These are phyloP conservation scores for Thalia dealbata DNA, from an alignment of 176 grass and related monocot genomes.

Conservation along the genomic window DNA sequence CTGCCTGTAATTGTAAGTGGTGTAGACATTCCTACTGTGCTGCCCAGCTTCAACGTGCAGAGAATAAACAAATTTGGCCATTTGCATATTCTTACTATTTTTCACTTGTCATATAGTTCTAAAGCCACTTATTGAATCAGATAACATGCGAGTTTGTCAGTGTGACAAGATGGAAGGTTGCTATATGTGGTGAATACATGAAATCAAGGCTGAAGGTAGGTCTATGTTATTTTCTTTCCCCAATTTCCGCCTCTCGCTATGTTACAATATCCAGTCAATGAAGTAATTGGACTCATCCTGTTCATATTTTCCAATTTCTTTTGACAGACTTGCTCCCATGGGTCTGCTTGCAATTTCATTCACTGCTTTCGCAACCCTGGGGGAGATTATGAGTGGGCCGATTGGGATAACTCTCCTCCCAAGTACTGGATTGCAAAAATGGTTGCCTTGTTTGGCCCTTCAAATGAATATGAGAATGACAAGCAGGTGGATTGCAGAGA, in stretches of 20 bases:
- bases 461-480: slow-evolving; percentile 33
- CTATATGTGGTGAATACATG: slow-evolving; percentile 97
- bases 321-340: slow-evolving; percentile 78
- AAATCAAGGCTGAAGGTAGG: slow-evolving; percentile 86
- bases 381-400: slow-evolving; percentile 96
- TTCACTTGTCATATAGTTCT: neutral
- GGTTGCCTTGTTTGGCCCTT: slow-evolving; percentile 69
- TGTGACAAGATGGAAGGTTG: slow-evolving; percentile 86
- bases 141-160: slow-evolving; percentile 80
- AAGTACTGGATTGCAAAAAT: slow-evolving; percentile 86
- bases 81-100: neutral
- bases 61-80: neutral
- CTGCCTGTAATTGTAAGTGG: neutral
- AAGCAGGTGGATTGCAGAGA: slow-evolving; percentile 27
- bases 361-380: slow-evolving; percentile 93
- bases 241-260: neutral
- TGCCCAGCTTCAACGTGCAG: neutral
- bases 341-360: slow-evolving; percentile 84
- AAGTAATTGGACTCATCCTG: neutral
- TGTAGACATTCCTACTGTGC: neutral
- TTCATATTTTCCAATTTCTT: slow-evolving; percentile 15
- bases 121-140: slow-evolving; percentile 26
- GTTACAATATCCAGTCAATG: neutral
- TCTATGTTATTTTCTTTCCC: neutral
- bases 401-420: slow-evolving; percentile 81